A percentile compares a stretch with the other conserved stretches of the same genome.
Conservation (phyloP, 441 rosid species). For the Gossypium lobatum region DNA sequence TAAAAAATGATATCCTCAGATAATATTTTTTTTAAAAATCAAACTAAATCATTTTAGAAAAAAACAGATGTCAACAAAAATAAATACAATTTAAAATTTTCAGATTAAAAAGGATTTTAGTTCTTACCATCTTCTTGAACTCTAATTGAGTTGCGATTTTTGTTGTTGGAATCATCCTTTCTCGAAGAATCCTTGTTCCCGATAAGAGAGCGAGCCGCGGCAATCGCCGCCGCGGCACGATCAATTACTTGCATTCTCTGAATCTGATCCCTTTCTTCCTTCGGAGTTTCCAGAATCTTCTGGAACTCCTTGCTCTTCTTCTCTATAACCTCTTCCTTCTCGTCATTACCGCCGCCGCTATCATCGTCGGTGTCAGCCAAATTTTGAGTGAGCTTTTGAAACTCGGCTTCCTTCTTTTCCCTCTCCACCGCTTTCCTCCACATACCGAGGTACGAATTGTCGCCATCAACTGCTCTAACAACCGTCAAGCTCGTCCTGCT, state of each 20-base stretch:
- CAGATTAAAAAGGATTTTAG: neutral
- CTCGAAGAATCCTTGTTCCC: constrained; percentile 27
- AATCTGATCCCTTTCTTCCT: constrained; percentile 73
- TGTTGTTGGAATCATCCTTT: constrained; percentile 18
- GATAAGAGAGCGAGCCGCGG: constrained; percentile 65
- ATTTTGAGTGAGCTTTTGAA: constrained; percentile 43
- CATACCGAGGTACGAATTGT: constrained; percentile 67
- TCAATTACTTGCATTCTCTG: constrained; percentile 82
- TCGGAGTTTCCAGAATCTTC: constrained; percentile 62
- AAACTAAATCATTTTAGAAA: neutral
- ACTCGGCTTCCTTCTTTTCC: constrained; percentile 58
- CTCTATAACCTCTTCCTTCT: constrained; percentile 33
- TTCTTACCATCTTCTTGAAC: constrained; percentile 17
- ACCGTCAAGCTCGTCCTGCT: constrained; percentile 17
- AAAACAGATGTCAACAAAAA: neutral
- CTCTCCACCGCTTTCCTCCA: constrained; percentile 78
- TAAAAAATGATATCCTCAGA: neutral
- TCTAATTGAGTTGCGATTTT: neutral
- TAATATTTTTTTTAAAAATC: too few species aligned
- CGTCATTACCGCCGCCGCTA: neutral
- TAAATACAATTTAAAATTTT: neutral
- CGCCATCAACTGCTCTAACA: constrained; percentile 37
- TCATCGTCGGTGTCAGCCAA: constrained; percentile 12
- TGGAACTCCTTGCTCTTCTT: constrained; percentile 72
- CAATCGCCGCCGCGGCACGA: constrained; percentile 75